Percentiles rank a stretch among this genome's conserved stretches.
Evolutionary conservation across 257 asterid species (phyloP).

Genomic region (Marsdenia floribunda): DNA sequence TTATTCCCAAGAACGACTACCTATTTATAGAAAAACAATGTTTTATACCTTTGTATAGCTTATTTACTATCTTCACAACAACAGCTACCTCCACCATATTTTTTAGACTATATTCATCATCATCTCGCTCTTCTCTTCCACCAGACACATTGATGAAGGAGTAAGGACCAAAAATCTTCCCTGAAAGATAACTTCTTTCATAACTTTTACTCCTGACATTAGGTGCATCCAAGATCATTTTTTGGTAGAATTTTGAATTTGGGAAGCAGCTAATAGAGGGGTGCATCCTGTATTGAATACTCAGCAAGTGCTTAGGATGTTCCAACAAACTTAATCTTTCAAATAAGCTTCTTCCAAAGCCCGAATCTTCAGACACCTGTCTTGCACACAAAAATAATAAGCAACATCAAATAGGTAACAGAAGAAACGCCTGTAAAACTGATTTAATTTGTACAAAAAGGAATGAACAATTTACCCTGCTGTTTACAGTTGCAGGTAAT

Average conservation of each 20-base stretch:
- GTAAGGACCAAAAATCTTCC: conserved; percentile 56
- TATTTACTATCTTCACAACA: conserved; percentile 38
- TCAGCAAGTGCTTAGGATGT: conserved; percentile 45
- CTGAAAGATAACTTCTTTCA: conserved; percentile 30
- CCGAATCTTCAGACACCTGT: conserved; percentile 42
- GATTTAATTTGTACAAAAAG: neutral
- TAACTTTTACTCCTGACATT: conserved; percentile 28
- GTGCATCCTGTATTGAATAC: conserved; percentile 55
- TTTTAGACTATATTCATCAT: conserved; percentile 40
- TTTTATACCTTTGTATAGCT: conserved; percentile 43
- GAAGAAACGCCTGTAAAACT: neutral
- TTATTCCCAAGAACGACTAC: no score
- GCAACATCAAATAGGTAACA: neutral
- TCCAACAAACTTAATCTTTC: conserved; percentile 49
- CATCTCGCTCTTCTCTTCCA: conserved; percentile 50
- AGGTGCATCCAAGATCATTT: conserved; percentile 42
- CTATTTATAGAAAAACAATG: neutral
- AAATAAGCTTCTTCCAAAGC: conserved; percentile 61
- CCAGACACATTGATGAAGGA: conserved; percentile 45
- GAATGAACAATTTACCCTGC: conserved; percentile 30
- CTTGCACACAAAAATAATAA: neutral
- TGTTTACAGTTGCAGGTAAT: conserved; percentile 44
- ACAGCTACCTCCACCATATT: conserved; percentile 71
- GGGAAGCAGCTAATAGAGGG: conserved; percentile 7
- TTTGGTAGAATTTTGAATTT: conserved; percentile 37